Base-by-base conservation (phyloP, 805 yeast species). In the Clavispora carvajalis region DNA sequence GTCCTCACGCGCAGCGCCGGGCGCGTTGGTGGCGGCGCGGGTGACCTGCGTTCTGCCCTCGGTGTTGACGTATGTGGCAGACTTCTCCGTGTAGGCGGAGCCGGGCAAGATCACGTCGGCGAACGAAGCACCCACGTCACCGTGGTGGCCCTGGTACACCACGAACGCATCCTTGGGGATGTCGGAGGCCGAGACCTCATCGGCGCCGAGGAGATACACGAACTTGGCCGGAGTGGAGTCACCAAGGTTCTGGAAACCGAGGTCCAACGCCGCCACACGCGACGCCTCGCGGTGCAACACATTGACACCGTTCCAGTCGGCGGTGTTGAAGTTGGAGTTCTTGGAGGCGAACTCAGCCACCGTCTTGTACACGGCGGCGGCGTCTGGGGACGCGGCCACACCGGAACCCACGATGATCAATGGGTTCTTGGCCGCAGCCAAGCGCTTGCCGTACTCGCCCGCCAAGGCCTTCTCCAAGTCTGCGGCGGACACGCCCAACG, bases 61-160 rank as follows among this genome's bases (percentile, higher is more conserved):
- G 28, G 95, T 87, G 68, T 86, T 86, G 49, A 86, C 90, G 62
- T 77, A 86, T 4, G 93, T 87, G 42, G 85, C 89, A 21, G 80
- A 69, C 65, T 86, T 87, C 63, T 86, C 95, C 29, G 95, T 87
- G 74, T 82, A 87, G 29, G 95, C 95, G 25, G 90, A 75, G 36
- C 90, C 90, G 34, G 95, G 95, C 51, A 86, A 74, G 44, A 86
- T 76, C 34, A 86, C 95, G 62, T 86, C 95, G 34, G 95, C 95
- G 52, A 79, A 76, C 7, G 91, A 80, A 22, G 95, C 95, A 52
- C 95, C 95, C 17, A 76, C 63, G 54, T 86, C 95, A 67, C 95
- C 95, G 65, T 86, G 95, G 65, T 87, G 95, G 41, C 95, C 95
- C 67, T 86, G 88, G 67, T 86, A 86, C 39, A 86, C 80, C 22